phyloP scores from a whole-genome alignment of 805 yeast genomes.

The Tetrapisispora phaffii region DNA sequence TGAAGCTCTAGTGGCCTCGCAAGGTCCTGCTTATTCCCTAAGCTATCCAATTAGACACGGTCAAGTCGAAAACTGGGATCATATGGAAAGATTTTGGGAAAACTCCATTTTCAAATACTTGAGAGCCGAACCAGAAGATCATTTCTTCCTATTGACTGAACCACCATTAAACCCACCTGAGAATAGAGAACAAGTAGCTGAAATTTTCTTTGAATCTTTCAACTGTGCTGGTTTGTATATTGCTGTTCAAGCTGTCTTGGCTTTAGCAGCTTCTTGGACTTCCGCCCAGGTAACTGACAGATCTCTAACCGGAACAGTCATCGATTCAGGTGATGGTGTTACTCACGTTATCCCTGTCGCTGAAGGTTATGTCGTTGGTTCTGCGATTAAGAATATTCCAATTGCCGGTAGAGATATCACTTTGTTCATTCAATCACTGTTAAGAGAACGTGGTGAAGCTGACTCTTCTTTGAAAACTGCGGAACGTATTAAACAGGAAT shows the following conservation, averaged over 20 bases:
- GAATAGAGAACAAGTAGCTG: conserved; percentile 97
- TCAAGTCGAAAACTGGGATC: conserved; percentile 98
- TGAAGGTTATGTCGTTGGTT: conserved; percentile 96
- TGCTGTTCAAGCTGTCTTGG: conserved; percentile 97
- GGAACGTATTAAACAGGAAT: conserved; percentile 91
- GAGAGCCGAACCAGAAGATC: conserved; percentile 98
- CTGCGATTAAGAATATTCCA: conserved; percentile 94
- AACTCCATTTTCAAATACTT: conserved; percentile 91
- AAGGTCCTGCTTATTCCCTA: conserved; percentile 78
- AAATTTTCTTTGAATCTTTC: conserved; percentile 96
- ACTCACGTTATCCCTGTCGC: conserved; percentile 99
- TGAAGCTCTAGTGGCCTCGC: conserved; percentile 87
- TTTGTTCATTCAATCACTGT: conserved; percentile 77
- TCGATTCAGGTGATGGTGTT: conserved; percentile 98
- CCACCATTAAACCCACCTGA: conserved; percentile 99
- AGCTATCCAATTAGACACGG: conserved; percentile 95
- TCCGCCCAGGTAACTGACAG: conserved; percentile 90
- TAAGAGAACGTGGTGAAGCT: conserved; percentile 93
- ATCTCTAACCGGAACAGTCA: conserved; percentile 95
- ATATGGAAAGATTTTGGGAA: conserved; percentile 99
- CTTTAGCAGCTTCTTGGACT: conserved; percentile 98
- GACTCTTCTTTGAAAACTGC: conserved; percentile 94
- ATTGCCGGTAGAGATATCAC: conserved; percentile 98
- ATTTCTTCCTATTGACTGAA: conserved; percentile 87
- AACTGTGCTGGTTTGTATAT: conserved; percentile 97